Evolutionary conservation across 768 basidiomycete genomes (phyloP).

Genomic region (Mycena indigotica): DNA sequence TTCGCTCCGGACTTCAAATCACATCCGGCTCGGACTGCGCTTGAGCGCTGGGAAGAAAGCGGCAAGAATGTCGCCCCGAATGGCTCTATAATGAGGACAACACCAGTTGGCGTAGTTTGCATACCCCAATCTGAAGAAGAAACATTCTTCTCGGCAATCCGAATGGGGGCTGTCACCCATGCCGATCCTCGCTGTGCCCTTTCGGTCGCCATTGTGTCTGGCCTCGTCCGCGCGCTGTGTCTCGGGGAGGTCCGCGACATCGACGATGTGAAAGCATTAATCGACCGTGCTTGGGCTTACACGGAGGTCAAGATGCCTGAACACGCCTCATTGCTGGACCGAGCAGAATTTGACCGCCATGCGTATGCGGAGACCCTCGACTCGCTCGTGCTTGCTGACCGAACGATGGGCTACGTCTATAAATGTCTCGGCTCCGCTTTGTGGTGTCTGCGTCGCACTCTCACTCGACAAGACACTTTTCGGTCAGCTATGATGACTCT

Average conservation of each 20-base stretch:
- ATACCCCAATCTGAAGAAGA: slow-evolving; percentile 20
- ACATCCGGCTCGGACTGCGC: slow-evolving; percentile 19
- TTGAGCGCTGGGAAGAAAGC: slow-evolving; percentile 19
- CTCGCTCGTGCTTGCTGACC: slow-evolving; percentile 16
- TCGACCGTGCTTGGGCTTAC: slow-evolving; percentile 25
- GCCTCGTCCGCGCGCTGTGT: slow-evolving; percentile 23
- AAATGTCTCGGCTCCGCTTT: slow-evolving; percentile 26
- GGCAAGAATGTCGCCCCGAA: slow-evolving; percentile 21
- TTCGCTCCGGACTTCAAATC: slow-evolving; percentile 11
- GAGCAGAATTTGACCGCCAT: slow-evolving; percentile 20
- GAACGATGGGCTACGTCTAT: slow-evolving; percentile 27
- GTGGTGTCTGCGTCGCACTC: slow-evolving; percentile 24
- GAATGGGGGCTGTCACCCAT: slow-evolving; percentile 26
- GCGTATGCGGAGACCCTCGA: slow-evolving; percentile 21
- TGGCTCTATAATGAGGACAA: slow-evolving; percentile 28
- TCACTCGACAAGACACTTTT: slow-evolving; percentile 22
- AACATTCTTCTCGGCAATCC: slow-evolving; percentile 24
- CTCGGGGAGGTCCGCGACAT: slow-evolving; percentile 13
- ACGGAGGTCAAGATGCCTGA: slow-evolving; percentile 1
- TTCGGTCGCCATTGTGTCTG: slow-evolving; percentile 27
- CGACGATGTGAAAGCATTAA: slow-evolving; percentile 12
- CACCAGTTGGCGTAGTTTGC: slow-evolving; percentile 26
- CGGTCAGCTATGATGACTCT: slow-evolving; percentile 24
- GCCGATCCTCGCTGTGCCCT: slow-evolving; percentile 26
- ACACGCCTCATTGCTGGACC: slow-evolving; percentile 14